Conservation (phyloP, 2,329 filamentous ascomycete species). For the Rutstroemia sydowiana region DNA sequence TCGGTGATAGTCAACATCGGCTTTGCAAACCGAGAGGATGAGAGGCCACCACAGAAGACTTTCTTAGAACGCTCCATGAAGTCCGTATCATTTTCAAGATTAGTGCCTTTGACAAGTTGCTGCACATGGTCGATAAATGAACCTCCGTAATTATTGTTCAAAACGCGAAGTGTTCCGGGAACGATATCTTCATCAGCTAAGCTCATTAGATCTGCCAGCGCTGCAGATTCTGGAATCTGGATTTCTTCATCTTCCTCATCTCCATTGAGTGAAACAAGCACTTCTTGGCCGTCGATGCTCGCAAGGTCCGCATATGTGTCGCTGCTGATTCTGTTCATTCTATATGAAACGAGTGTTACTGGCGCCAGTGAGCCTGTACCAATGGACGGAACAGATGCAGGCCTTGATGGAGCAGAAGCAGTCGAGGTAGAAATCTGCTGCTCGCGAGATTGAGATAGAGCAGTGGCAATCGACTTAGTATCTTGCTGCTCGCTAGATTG, state of each 20-base stretch:
- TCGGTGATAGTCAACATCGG: constrained; percentile 1
- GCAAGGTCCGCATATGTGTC: constrained; percentile 8
- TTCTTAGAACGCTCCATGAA: constrained; percentile 9
- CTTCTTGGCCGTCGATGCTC: constrained; percentile 1
- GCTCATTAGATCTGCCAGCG: constrained; percentile 8
- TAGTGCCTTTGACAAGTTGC: neutral
- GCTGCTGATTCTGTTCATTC: constrained; percentile 11
- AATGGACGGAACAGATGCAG: neutral
- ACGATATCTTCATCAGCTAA: constrained; percentile 1
- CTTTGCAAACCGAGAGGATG: constrained; percentile 9
- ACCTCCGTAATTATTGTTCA: constrained; percentile 1
- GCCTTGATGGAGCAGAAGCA: neutral
- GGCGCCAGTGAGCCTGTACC: neutral
- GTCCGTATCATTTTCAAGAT: constrained; percentile 1
- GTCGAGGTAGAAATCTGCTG: neutral
- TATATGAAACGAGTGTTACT: neutral
- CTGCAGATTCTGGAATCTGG: neutral
- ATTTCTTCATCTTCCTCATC: constrained; percentile 2
- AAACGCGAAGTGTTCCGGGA: neutral
- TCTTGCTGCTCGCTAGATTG: neutral
- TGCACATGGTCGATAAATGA: constrained; percentile 9
- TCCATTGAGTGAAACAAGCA: constrained; percentile 10
- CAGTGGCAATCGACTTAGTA: neutral
- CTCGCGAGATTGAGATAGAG: neutral
- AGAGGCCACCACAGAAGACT: constrained; percentile 6